A percentile compares a stretch with the other conserved stretches of the same genome.
These are phyloP conservation scores for Nissolia schottii DNA, from an alignment of 306 rosid genomes.

Conservation along the genomic window DNA sequence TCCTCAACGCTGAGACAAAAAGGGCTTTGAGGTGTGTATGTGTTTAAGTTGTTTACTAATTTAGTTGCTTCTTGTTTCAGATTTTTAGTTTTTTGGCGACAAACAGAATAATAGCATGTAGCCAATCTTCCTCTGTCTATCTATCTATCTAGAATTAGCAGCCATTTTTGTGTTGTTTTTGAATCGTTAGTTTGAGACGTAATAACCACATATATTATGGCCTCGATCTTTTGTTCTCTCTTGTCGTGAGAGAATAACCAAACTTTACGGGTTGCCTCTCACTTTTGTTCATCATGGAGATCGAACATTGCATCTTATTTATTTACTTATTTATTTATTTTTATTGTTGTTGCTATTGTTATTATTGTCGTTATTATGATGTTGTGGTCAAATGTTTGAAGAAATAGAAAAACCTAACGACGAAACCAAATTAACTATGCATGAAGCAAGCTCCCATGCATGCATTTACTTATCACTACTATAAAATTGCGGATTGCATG, in stretches of 20 bases:
- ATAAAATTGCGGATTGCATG: too few species aligned
- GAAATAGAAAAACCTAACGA: too few species aligned
- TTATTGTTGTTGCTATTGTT: too few species aligned
- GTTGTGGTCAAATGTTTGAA: too few species aligned
- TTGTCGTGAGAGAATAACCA: conserved; percentile 21
- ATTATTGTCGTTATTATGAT: too few species aligned
- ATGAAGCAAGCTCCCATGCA: too few species aligned
- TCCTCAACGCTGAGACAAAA: conserved; percentile 13
- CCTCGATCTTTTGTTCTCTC: not conserved
- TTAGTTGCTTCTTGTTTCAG: not conserved
- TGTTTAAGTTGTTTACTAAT: not conserved
- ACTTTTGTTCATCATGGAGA: conserved; percentile 14
- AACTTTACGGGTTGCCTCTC: conserved; percentile 27
- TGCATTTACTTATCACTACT: too few species aligned
- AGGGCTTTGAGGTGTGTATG: conserved; percentile 6
- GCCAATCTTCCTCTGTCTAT: not conserved
- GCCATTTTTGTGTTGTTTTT: conserved; percentile 14
- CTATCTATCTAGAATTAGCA: conserved; percentile 1
- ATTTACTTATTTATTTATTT: too few species aligned
- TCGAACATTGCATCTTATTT: not conserved
- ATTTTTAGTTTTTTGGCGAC: not conserved
- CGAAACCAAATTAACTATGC: too few species aligned
- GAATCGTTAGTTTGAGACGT: not conserved
- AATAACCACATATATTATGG: conserved; percentile 11
- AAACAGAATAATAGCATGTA: conserved; percentile 3